Evolutionary conservation across 352 stramenopile species (phyloP).

Genomic region (Pythium dissotocum): DNA sequence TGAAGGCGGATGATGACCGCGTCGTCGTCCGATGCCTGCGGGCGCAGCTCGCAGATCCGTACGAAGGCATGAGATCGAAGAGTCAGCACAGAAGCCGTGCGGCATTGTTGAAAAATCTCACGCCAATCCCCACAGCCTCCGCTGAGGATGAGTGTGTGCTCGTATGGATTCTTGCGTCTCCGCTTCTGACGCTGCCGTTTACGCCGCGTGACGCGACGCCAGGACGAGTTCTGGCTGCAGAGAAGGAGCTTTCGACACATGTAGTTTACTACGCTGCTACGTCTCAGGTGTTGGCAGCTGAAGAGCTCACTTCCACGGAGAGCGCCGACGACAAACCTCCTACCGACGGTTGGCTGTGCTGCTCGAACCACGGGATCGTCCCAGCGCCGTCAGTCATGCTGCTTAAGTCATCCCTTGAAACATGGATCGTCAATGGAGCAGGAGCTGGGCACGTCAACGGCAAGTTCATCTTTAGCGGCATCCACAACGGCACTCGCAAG

Average conservation of each 20-base stretch:
- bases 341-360: constrained; percentile 54
- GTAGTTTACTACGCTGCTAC: constrained; percentile 66
- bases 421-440: constrained; percentile 55
- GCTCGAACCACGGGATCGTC: constrained; percentile 42
- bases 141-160: constrained; percentile 27
- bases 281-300: constrained; percentile 19
- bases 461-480: constrained; percentile 60
- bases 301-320: not conserved
- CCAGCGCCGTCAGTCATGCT: constrained; percentile 35
- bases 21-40: constrained; percentile 35
- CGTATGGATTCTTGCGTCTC: constrained; percentile 59
- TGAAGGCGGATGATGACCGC: constrained; percentile 43
- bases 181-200: constrained; percentile 43
- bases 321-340: constrained; percentile 35
- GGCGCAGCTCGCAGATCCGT: constrained; percentile 43
- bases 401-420: constrained; percentile 59
- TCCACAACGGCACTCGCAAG: constrained; percentile 45
- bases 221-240: constrained; percentile 29
- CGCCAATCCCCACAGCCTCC: not conserved
- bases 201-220: constrained; percentile 45
- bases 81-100: not conserved
- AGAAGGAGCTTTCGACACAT: constrained; percentile 70
- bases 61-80: constrained; percentile 15
- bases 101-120: not conserved
- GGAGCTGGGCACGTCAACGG: constrained; percentile 59